Conservation (phyloP, 2,329 filamentous ascomycete genomes). For the Amphichorda felina region DNA sequence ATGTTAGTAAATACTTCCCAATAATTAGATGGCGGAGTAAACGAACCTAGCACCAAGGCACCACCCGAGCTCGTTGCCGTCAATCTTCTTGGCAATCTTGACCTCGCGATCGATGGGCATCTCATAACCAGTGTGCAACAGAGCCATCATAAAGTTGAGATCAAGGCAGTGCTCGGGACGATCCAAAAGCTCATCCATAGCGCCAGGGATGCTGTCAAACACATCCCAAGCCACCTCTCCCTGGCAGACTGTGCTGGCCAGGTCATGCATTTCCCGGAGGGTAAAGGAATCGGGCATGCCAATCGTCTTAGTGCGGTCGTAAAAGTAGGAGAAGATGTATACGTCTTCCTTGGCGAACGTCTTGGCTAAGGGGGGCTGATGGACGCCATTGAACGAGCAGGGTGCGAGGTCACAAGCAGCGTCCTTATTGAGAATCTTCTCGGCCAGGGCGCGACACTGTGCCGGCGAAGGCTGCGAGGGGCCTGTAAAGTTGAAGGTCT, state of each 20-base stretch:
- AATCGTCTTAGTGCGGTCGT: constrained; percentile 82
- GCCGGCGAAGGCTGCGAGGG: constrained; percentile 64
- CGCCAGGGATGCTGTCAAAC: constrained; percentile 65
- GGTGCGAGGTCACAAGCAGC: constrained; percentile 69
- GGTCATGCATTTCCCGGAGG: constrained; percentile 75
- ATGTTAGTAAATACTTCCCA: constrained; percentile 21
- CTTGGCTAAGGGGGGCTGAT: constrained; percentile 85
- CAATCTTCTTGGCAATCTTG: constrained; percentile 98
- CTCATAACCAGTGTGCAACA: constrained; percentile 92
- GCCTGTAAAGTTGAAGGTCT: constrained; percentile 79
- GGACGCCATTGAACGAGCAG: constrained; percentile 97
- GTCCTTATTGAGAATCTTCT: constrained; percentile 86
- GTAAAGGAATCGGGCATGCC: constrained; percentile 99
- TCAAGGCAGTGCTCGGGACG: constrained; percentile 90
- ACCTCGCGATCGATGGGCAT: constrained; percentile 96
- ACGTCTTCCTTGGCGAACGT: constrained; percentile 87
- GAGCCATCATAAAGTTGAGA: constrained; percentile 88
- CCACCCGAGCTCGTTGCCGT: constrained; percentile 94
- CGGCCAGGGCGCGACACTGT: constrained; percentile 81
- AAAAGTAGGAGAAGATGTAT: constrained; percentile 97
- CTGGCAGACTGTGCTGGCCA: constrained; percentile 74
- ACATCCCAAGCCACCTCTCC: constrained; percentile 69
- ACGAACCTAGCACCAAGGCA: constrained; percentile 88
- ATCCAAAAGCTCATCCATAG: constrained; percentile 66
- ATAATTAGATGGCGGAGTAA: not conserved